Base-by-base conservation (phyloP, 148 eudicot species). In the Rhododendron vialii region DNA sequence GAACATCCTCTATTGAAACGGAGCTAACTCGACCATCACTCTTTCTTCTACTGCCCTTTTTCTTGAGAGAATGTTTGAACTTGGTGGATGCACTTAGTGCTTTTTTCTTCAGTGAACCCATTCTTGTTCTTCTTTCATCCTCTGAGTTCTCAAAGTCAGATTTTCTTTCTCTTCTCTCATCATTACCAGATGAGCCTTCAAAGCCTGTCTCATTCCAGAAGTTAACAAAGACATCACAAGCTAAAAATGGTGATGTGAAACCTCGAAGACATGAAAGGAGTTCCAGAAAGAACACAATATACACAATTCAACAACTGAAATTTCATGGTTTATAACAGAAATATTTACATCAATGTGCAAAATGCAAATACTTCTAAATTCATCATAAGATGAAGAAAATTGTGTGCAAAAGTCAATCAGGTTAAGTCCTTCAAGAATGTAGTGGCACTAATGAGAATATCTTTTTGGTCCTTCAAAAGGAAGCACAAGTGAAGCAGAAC, bases 81-180 rank as follows among this genome's bases (percentile, higher is more conserved):
- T 95, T 96, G 22, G 95, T 90, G 14, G 98, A 96, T 83, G 98
- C 98, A 91, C 95, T 96, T 30, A 96, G 65, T 86, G 98, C 98
- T 87, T 95, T 96, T 94, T 94, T 96, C 88, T 96, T 96, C 88
- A 96, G 82, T 26, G 95, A 88, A 89, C 98, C 93, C 88, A 94
- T 95, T 85, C 91, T 93, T 14, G 98, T 93, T 92, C 93, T 95
- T 82, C 98, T 95, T 86, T 96, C 98, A 88, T 96, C 98, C 92
- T 96, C 98, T 28, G 98, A 94, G 84, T 92, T 93, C 79, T 96
- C 98, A 89, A 93, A 95, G 90, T 96, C 98, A 84, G 98, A 96
- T 89, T 92, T 96, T 90, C 98, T 93, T 86, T 96, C 98, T 89
- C 94, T 92, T 88, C 91, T 94, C 89, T 94, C 98, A 79, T 96